Conservation (phyloP, 2,329 filamentous ascomycete species). For the Stagonosporopsis cucurbitacearum region DNA sequence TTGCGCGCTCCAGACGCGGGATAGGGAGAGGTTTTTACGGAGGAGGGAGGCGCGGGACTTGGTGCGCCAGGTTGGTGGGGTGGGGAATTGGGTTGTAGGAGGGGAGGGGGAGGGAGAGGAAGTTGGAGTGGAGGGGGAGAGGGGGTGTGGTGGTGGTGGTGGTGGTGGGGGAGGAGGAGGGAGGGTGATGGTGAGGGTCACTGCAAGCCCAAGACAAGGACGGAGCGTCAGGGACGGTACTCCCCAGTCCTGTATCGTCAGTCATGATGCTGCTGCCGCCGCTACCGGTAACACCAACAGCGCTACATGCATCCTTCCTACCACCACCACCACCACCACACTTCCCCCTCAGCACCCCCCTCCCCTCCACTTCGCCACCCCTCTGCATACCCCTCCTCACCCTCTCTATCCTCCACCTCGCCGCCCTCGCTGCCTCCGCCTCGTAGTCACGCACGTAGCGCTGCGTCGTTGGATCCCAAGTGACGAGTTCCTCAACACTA, state of each 20-base stretch:
- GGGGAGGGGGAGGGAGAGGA: neutral
- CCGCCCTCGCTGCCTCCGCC: neutral
- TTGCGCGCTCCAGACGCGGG: conserved; percentile 6
- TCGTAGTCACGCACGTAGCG: neutral
- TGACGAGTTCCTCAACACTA: too few species aligned
- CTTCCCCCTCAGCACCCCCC: too few species aligned
- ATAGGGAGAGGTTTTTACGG: conserved; percentile 6
- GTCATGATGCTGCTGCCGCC: too few species aligned
- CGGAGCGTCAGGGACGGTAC: too few species aligned
- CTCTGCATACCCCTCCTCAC: neutral
- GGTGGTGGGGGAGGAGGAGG: neutral
- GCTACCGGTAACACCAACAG: too few species aligned
- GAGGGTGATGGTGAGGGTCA: too few species aligned
- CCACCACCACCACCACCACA: too few species aligned
- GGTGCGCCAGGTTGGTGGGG: neutral
- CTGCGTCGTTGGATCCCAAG: neutral
- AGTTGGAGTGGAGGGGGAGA: neutral
- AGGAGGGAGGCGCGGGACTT: neutral
- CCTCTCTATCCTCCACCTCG: neutral
- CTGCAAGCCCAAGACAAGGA: too few species aligned
- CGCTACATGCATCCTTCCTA: too few species aligned
- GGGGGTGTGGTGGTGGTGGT: neutral
- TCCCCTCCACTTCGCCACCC: too few species aligned
- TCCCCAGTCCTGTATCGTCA: too few species aligned
- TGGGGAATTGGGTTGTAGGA: neutral